Evolutionary conservation across 164 flowering plant genomes (phyloP).

Genomic region (Berberis thunbergii): DNA sequence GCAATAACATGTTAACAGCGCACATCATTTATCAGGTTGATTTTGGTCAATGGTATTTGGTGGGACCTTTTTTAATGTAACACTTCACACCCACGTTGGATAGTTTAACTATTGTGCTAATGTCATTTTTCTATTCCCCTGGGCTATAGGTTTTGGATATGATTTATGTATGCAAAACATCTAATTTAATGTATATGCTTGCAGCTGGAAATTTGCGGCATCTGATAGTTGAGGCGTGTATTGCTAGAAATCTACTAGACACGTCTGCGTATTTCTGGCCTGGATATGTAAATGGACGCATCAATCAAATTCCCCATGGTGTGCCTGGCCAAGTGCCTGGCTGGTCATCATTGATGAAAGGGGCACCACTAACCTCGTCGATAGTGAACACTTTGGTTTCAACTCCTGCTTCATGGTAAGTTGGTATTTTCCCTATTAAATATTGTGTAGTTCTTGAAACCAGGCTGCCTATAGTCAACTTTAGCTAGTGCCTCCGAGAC

Average conservation of each 20-base stretch:
- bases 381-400: slow-evolving; percentile 72
- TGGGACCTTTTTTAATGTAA: too few relatives aligned
- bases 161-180: background rate
- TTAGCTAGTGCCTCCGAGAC: too few relatives aligned
- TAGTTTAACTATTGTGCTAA: too few relatives aligned
- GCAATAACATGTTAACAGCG: too few relatives aligned
- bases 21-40: too few relatives aligned
- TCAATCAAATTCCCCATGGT: slow-evolving; percentile 62
- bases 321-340: slow-evolving; percentile 69
- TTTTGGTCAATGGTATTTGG: too few relatives aligned
- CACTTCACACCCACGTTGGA: too few relatives aligned
- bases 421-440: slow-evolving; percentile 3
- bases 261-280: slow-evolving; percentile 95
- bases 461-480: too few relatives aligned
- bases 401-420: slow-evolving; percentile 91
- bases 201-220: slow-evolving; percentile 97
- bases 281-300: slow-evolving; percentile 75
- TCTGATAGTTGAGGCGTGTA: slow-evolving; percentile 93
- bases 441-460: too few relatives aligned
- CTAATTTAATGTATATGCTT: background rate
- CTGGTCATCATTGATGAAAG: slow-evolving; percentile 91
- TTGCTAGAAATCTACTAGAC: slow-evolving; percentile 80
- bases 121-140: background rate
- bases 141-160: background rate
- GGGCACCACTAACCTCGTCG: slow-evolving; percentile 56